Evolutionary conservation across 2,329 filamentous ascomycete species (phyloP), one percentile per base, ranked within the genome.

Genomic region (Cladosporium austrohemisphaericum): DNA sequence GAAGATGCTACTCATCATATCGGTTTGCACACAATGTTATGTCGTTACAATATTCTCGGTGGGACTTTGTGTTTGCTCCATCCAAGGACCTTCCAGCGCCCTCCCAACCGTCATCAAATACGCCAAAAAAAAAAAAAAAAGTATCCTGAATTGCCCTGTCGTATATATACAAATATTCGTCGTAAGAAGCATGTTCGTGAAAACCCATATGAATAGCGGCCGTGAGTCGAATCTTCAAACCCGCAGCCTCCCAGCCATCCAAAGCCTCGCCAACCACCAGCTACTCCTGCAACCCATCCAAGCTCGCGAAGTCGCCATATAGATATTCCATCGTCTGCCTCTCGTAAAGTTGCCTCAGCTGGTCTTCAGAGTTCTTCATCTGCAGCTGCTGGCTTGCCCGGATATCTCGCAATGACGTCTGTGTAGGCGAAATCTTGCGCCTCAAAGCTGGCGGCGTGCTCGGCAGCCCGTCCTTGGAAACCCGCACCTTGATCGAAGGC

Each of bases 301-400:
- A 33, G 9, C 49, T 31, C 5, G 33, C 49, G 32, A 36, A 43
- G 10, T 40, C 33, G 25, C 49, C 33, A 16, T 40, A 25, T 32
- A 51, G 25, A 18, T 51, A 51, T 31, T 44, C 49, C 49, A 44
- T 51, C 32, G 49, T 45, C 40, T 51, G 40, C 11, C 40, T 36
- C 41, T 51, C 49, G 16, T 51, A 51, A 4, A 51, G 16, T 3
- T 26, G 22, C 9, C 41, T 29, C 32, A 51, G n/a, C 19, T 44
- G 29, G 4, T 51, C 49, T 32, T 51, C 49, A 9, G 37, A 41
- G 14, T 36, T 20, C 38, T 36, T 36, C 37, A 14, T 29, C 18
- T 41, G 47, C 49, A 38, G 32, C 20, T 44, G 28, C 35, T 51
- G 40, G 14, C 13, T 38, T 14, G 35, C 33, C 5, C 49, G 49